Base-by-base conservation (phyloP, 768 basidiomycete species). In the Lentinula guzmanii region DNA sequence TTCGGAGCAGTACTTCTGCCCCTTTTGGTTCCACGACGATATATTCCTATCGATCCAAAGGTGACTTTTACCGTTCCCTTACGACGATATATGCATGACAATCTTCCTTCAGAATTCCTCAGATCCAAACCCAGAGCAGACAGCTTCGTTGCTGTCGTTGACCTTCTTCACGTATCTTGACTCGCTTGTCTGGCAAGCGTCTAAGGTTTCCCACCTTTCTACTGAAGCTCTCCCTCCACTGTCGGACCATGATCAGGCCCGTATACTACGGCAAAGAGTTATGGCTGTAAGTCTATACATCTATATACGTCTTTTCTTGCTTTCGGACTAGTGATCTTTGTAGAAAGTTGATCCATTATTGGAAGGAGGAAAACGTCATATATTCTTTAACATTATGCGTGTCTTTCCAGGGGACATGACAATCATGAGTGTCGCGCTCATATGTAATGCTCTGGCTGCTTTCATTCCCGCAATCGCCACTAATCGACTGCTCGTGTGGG, bases 41-140 rank as follows among this genome's bases (percentile, higher is more conserved):
- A 87, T 68, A 67, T 76, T 5, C 86, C 86, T 0, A 66, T 81
- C 31, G 80, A 87, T 64, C 78, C 82, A 7, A 70, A 78, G 62
- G 13, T 37, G 5, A 51, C 46, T 39, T 18, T 10, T 33, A 21
- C 21, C 24, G 11, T 37, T 43, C 33, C 24, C 66, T 68, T n/a
- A 42, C 13, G 5, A 42, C 16, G 16, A 16, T 11, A 16, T 42
- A 4, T 42, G 24, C 16, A 46, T 51, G 15, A 35, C 55, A 28
- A 33, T 52, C 13, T 16, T 55, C 31, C 8, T 31, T 52, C 21
- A 63, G 62, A 54, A 60, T 34, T 31, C 62, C 15, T 11, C 31
- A 10, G 6, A 8, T 34, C 62, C 57, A 8, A 71, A 71, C 54
- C 73, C 75, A 1, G 75, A 78, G 61, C 76, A 76, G 61, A 75